Conservation (phyloP, 2,329 filamentous ascomycete genomes). For the Cadophora sp. region DNA sequence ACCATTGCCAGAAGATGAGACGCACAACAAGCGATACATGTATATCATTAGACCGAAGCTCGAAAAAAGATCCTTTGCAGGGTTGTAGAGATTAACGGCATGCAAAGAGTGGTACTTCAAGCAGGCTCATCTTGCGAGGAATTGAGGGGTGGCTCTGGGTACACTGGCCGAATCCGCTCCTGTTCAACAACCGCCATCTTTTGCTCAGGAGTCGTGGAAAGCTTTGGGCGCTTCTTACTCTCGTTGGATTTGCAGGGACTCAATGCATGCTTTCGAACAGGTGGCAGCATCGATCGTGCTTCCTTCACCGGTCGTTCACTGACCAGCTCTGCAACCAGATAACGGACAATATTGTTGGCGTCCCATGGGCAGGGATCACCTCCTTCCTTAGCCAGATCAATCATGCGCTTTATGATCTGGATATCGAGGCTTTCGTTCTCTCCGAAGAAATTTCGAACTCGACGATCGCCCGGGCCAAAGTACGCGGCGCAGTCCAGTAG, state of each 20-base stretch:
- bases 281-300: background rate
- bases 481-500: slow-evolving; percentile 7
- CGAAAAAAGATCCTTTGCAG: no score
- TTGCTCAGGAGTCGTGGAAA: background rate
- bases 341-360: background rate
- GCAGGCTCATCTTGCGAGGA: background rate
- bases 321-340: background rate
- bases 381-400: background rate
- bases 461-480: background rate
- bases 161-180: no score
- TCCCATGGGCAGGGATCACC: slow-evolving; percentile 5
- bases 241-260: background rate
- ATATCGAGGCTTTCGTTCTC: background rate
- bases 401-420: slow-evolving; percentile 6
- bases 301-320: background rate
- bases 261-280: background rate
- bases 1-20: background rate
- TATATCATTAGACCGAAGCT: background rate
- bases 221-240: background rate
- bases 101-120: background rate
- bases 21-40: background rate
- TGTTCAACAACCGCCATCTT: background rate
- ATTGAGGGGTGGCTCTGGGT: background rate
- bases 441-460: background rate
- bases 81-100: no score